These are phyloP conservation scores for Aspergillus haitiensis DNA, from an alignment of 495 filamentous ascomycete species.

Conservation along the genomic window DNA sequence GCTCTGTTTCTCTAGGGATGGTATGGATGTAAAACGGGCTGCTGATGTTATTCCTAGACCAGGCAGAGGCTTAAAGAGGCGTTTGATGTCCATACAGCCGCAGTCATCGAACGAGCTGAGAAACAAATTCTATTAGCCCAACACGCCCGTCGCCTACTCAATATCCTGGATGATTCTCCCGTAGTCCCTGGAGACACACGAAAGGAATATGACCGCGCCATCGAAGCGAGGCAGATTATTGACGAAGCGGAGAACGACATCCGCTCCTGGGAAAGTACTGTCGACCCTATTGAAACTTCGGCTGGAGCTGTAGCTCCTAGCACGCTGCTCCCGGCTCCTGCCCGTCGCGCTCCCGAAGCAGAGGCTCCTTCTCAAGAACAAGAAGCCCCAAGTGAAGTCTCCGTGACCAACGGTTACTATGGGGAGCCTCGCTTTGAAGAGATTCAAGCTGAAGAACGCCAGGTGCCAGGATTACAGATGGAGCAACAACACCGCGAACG, in stretches of 20 bases:
- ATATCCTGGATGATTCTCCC: slow-evolving; percentile 87
- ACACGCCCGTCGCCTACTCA: slow-evolving; percentile 80
- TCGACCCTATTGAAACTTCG: slow-evolving; percentile 50
- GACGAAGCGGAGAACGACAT: slow-evolving; percentile 91
- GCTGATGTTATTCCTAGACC: slow-evolving; percentile 52
- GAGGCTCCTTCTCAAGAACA: not conserved
- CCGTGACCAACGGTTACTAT: not conserved
- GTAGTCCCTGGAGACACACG: slow-evolving; percentile 82
- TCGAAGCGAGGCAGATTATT: slow-evolving; percentile 75
- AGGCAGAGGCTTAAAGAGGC: slow-evolving; percentile 92
- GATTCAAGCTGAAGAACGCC: not conserved
- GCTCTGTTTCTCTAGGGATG: not conserved
- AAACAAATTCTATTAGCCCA: slow-evolving; percentile 92
- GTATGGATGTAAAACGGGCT: no score
- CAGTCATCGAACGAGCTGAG: slow-evolving; percentile 90
- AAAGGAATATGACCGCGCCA: slow-evolving; percentile 60
- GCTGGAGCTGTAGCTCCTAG: slow-evolving; percentile 12
- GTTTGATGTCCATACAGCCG: slow-evolving; percentile 80
- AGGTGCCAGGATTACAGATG: not conserved
- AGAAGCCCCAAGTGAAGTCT: not conserved
- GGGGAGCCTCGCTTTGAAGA: not conserved
- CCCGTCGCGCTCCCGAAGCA: not conserved
- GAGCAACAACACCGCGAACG: not conserved
- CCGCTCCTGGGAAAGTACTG: slow-evolving; percentile 64
- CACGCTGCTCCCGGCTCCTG: slow-evolving; percentile 20